phyloP scores from a whole-genome alignment of 306 rosid genomes.

The Vigna hirtella region DNA sequence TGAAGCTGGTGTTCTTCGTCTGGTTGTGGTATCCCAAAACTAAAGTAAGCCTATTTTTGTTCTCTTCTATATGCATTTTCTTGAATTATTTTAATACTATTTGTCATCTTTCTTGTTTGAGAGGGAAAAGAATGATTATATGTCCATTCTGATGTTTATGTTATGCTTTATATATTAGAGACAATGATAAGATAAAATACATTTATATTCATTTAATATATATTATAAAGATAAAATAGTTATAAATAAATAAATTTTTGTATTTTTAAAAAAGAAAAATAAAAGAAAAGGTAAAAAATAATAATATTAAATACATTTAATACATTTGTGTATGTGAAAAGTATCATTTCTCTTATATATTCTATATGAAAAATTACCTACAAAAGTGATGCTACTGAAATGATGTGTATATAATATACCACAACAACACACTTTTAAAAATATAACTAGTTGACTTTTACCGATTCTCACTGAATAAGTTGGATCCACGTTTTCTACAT shows the following conservation, averaged over 20 bases:
- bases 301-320: no score
- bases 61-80: not conserved
- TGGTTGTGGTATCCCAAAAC: slow-evolving; percentile 92
- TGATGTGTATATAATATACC: not conserved
- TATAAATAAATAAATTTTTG: no score
- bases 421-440: not conserved
- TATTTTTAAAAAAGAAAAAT: no score
- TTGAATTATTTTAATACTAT: not conserved
- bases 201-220: no score
- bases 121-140: not conserved
- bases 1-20: slow-evolving; percentile 69
- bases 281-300: no score
- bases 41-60: slow-evolving; percentile 52
- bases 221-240: no score
- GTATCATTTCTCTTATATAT: not conserved
- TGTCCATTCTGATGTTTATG: not conserved
- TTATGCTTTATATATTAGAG: not conserved
- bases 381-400: not conserved
- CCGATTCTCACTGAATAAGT: not conserved
- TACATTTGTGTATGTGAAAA: no score
- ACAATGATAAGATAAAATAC: no score
- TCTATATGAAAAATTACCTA: not conserved
- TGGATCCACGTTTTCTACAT: no score
- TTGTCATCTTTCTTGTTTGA: slow-evolving; percentile 6
- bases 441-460: not conserved